A percentile compares a stretch with the other conserved stretches of the same genome.
phyloP scores from a whole-genome alignment of 2,329 filamentous ascomycete species.

The Paraphoma sp. region DNA sequence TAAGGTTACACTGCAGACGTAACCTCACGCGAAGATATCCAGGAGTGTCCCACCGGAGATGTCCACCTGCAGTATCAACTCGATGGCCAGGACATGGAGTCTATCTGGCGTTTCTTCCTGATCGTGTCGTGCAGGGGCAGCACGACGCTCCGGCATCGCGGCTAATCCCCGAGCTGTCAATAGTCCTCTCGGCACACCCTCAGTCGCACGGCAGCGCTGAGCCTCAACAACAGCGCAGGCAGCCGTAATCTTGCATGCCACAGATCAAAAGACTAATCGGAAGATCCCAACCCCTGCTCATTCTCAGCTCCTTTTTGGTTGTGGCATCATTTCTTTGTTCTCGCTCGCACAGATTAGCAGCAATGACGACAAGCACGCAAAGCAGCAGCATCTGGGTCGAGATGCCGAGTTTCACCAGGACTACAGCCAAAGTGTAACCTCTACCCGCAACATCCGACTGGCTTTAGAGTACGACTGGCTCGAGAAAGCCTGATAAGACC shows the following conservation, averaged over 20 bases:
- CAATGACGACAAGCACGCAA: background rate
- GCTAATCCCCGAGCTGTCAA: slow-evolving; percentile 1
- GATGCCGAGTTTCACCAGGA: slow-evolving; percentile 1
- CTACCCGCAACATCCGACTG: background rate
- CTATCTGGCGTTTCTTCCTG: background rate
- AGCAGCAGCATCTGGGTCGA: background rate
- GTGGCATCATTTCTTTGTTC: background rate
- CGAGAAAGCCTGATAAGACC: background rate
- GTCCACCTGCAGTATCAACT: background rate
- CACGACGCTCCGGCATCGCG: background rate
- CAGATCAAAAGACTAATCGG: background rate
- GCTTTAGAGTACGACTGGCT: background rate
- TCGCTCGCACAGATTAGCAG: background rate
- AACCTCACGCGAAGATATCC: too few relatives aligned
- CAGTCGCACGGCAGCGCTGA: slow-evolving; percentile 1
- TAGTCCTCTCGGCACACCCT: background rate
- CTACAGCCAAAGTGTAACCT: background rate
- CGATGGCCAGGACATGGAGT: background rate
- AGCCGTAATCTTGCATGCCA: background rate
- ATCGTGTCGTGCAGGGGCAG: background rate
- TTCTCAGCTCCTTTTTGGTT: background rate
- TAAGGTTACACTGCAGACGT: too few relatives aligned
- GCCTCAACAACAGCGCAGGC: slow-evolving; percentile 7
- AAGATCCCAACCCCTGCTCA: background rate
- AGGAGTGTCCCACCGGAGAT: too few relatives aligned